Percentiles rank a stretch among this genome's conserved stretches.
Evolutionary conservation across 768 basidiomycete genomes (phyloP).

Genomic region (Lentinus tigrinus): DNA sequence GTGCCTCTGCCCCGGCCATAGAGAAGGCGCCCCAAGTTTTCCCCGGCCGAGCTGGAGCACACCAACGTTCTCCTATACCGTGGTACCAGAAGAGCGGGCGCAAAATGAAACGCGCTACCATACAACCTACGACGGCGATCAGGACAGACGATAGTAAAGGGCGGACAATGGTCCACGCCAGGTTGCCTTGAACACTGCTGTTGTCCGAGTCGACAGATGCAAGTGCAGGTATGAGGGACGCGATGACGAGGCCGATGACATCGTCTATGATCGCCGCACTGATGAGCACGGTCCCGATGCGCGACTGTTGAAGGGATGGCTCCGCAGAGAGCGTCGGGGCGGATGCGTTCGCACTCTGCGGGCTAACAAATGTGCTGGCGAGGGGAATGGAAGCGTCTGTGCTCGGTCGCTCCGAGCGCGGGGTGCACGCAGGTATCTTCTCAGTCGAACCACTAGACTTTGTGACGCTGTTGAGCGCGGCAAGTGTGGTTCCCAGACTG

Average conservation of each 20-base stretch:
- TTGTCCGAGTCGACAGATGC: conserved; percentile 20
- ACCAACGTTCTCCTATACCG: conserved; percentile 22
- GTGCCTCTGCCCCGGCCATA: neutral
- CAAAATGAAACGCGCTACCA: conserved; percentile 30
- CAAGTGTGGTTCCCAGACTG: conserved; percentile 66
- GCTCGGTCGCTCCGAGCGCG: too few relatives aligned
- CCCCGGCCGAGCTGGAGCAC: conserved; percentile 13
- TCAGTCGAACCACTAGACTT: neutral
- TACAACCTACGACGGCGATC: conserved; percentile 41
- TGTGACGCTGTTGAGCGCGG: conserved; percentile 42
- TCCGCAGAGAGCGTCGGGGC: conserved; percentile 25
- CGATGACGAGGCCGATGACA: conserved; percentile 58
- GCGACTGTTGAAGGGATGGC: conserved; percentile 38
- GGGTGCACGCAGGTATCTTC: neutral
- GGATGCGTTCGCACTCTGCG: neutral
- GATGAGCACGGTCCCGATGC: conserved; percentile 56
- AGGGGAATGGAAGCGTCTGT: neutral
- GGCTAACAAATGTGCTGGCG: neutral
- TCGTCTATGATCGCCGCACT: conserved; percentile 68
- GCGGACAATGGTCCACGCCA: conserved; percentile 40
- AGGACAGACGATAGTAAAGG: conserved; percentile 57
- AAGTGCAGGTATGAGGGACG: conserved; percentile 49
- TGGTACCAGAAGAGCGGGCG: conserved; percentile 22
- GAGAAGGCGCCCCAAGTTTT: conserved; percentile 10
- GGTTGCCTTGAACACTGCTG: neutral